phyloP scores from a whole-genome alignment of 495 filamentous ascomycete genomes.

The Neurospora tetrasperma region DNA sequence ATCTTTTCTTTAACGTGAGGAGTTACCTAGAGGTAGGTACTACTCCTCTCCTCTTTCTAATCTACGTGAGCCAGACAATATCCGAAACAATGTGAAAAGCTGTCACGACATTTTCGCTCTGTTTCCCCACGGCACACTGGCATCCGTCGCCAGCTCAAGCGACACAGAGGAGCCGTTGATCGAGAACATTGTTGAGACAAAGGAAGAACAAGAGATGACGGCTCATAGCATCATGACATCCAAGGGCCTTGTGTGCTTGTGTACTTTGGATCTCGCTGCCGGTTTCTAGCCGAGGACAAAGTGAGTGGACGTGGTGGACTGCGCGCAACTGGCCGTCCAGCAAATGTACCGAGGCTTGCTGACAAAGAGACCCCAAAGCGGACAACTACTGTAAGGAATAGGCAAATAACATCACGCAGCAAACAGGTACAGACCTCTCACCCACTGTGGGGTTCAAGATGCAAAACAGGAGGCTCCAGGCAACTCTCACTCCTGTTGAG shows the following conservation, averaged over 20 bases:
- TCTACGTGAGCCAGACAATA: background rate
- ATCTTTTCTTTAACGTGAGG: background rate
- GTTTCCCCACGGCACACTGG: background rate
- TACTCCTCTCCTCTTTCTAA: background rate
- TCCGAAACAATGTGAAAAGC: background rate
- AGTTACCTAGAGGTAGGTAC: background rate
- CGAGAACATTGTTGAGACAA: background rate
- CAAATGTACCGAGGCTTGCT: slow-evolving; percentile 18
- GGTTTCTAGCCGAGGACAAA: background rate
- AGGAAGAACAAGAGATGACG: background rate
- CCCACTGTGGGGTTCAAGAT: background rate
- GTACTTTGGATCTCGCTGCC: background rate
- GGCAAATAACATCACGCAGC: background rate
- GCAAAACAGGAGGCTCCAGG: background rate
- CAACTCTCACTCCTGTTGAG: background rate
- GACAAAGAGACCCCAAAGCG: slow-evolving; percentile 4
- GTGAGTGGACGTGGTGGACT: background rate
- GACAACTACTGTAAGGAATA: background rate
- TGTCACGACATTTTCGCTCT: background rate
- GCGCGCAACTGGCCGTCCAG: slow-evolving; percentile 2
- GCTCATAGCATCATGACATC: background rate
- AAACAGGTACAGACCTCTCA: background rate
- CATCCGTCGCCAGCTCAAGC: background rate
- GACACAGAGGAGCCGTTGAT: background rate
- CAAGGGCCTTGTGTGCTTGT: background rate